phyloP scores from a whole-genome alignment of 371 early-diverging fungal genomes.

The Blyttiomyces sp. region DNA sequence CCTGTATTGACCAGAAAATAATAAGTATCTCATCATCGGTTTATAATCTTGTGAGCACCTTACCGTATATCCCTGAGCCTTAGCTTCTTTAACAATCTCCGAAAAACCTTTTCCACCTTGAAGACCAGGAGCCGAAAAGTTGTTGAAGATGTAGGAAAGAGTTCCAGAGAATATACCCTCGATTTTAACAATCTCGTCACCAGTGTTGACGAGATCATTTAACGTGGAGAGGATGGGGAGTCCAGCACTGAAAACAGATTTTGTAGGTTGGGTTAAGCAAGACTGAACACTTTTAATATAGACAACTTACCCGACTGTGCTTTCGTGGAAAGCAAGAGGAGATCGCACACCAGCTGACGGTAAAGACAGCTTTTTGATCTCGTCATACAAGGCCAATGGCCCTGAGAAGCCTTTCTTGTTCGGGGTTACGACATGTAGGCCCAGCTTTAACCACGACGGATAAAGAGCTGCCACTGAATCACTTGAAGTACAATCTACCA shows the following conservation, averaged over 20 bases:
- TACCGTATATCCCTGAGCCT: conserved; percentile 88
- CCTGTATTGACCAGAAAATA: conserved; percentile 41
- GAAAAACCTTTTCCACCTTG: conserved; percentile 62
- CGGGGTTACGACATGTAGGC: conserved; percentile 89
- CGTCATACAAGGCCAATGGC: conserved; percentile 61
- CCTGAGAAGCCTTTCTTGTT: conserved; percentile 96
- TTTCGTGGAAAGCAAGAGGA: conserved; percentile 80
- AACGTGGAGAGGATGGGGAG: conserved; percentile 92
- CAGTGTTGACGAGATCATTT: conserved; percentile 83
- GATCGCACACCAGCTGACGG: too few relatives aligned
- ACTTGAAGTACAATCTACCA: conserved; percentile 92
- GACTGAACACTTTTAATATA: too few relatives aligned
- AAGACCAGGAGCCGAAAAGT: conserved; percentile 65
- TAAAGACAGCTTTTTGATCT: too few relatives aligned
- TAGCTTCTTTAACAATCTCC: conserved; percentile 84
- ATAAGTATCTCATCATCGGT: too few relatives aligned
- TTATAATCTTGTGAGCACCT: too few relatives aligned
- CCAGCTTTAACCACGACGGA: conserved; percentile 73
- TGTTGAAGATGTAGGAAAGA: conserved; percentile 92
- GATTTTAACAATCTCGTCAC: conserved; percentile 84
- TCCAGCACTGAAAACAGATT: conserved; percentile 66
- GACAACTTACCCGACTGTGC: conserved; percentile 82
- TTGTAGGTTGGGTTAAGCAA: too few relatives aligned
- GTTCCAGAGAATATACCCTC: conserved; percentile 98
- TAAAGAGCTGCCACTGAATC: conserved; percentile 76